Evolutionary conservation across 1,284 basidiomycete genomes (phyloP), one percentile per base, ranked within the genome.

Genomic region (Puccinia polysora): DNA sequence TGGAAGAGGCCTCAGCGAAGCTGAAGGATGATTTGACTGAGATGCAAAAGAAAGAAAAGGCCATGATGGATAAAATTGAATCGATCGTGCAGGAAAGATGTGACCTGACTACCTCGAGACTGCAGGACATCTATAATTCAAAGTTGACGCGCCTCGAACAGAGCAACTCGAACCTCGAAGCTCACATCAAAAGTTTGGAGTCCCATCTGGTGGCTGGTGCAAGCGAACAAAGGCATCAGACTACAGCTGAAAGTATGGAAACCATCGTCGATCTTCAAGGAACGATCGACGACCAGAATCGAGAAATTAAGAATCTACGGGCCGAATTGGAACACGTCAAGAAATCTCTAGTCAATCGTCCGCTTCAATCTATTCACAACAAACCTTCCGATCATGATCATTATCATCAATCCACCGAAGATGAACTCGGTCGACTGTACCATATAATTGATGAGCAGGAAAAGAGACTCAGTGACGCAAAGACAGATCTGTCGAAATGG

Each of bases 401-500:
- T 55, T 56, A 53, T 65, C 60, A 58, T 40, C 60, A 56, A n/a
- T 47, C 45, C 36, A 53, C 60, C 12, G 69, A 72, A 36, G 38
- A 63, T 55, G 69, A 72, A 53, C 58, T 72, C n/a, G 49, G 56
- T 32, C 49, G 69, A 55, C 38, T 72, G 38, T 40, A 72, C 38
- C 28, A 56, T 30, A 64, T 72, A 2, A 64, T 72, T 56, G 69
- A 64, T 45, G 60, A 72, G 49, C 69, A 72, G 32, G 49, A 64
- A 23, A 64, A 64, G 25, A 62, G 58, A 34, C 30, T 72, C n/a
- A 72, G 69, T 28, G 60, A 72, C 49, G 69, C 69, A 15, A 72
- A 72, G 49, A 72, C 49, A 45, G 60, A 56, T 36, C 45, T 72
- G 52, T 60, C 69, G 2, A 72, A 72, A 50, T 72, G 69, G 69